These are phyloP conservation scores for Solanum pinnatisectum DNA, from an alignment of 257 asterid genomes.

Conservation along the genomic window DNA sequence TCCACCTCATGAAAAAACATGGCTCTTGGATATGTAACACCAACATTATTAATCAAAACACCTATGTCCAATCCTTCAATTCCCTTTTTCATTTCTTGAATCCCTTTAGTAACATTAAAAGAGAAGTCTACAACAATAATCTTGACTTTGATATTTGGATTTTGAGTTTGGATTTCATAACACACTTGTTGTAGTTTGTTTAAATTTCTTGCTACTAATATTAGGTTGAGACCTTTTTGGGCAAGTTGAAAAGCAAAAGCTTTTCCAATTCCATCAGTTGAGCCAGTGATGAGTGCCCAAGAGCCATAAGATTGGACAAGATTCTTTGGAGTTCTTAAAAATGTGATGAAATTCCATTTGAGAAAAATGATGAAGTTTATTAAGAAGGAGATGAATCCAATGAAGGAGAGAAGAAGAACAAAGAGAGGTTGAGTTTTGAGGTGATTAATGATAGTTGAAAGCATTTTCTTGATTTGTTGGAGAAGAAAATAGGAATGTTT, in stretches of 20 bases:
- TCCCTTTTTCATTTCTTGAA: conserved; percentile 14
- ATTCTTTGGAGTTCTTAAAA: conserved; percentile 41
- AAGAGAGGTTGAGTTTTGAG: conserved; percentile 30
- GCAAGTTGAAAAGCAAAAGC: conserved; percentile 75
- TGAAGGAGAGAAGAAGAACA: conserved; percentile 28
- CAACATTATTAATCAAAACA: conserved; percentile 74
- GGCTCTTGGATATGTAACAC: conserved; percentile 61
- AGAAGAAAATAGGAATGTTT: neutral
- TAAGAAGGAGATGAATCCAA: conserved; percentile 38
- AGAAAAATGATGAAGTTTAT: conserved; percentile 14
- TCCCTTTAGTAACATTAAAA: neutral
- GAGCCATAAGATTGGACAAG: conserved; percentile 47
- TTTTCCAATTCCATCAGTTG: conserved; percentile 80
- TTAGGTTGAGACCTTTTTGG: conserved; percentile 44
- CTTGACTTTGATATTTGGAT: conserved; percentile 17
- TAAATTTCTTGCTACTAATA: conserved; percentile 40
- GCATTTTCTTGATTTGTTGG: conserved; percentile 10
- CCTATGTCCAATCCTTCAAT: conserved; percentile 60
- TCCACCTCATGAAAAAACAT: conserved; percentile 68
- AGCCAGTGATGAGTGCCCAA: conserved; percentile 81
- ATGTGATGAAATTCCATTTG: conserved; percentile 30
- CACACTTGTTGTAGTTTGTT: conserved; percentile 37
- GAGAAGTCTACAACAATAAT: conserved; percentile 43
- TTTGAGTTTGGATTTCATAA: conserved; percentile 19
- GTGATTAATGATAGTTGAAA: conserved; percentile 10